Percentiles rank a stretch among this genome's conserved stretches.
Conservation (phyloP, 2,329 filamentous ascomycete genomes). For the Alternaria triticimaculans region DNA sequence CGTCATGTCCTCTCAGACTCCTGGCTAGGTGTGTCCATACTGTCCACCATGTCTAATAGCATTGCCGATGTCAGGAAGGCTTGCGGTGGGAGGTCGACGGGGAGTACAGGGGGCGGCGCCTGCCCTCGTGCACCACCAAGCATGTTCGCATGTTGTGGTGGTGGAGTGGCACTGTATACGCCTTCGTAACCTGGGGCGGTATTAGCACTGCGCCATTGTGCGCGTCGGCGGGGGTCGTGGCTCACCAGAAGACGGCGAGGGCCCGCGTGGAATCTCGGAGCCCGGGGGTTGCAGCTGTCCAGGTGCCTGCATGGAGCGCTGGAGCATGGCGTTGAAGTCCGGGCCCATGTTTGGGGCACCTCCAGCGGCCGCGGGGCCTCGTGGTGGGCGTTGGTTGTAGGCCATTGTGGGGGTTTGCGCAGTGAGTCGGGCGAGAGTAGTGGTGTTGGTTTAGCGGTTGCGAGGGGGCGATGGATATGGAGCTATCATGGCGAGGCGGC, state of each 20-base stretch:
- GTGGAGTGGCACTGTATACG: constrained; percentile 48
- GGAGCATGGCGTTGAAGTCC: constrained; percentile 48
- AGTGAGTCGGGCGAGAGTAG: constrained; percentile 7
- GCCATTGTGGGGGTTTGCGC: constrained; percentile 27
- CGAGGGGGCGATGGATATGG: constrained; percentile 20
- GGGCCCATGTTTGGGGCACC: constrained; percentile 37
- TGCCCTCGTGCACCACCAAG: constrained; percentile 38
- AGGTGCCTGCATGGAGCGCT: constrained; percentile 44
- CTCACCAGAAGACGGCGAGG: constrained; percentile 37
- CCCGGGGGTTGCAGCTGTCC: constrained; percentile 27
- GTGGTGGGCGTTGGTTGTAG: constrained; percentile 36
- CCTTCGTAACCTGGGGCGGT: constrained; percentile 41
- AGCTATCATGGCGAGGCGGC: constrained; percentile 42
- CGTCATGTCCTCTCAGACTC: constrained; percentile 5
- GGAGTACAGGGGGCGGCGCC: constrained; percentile 35
- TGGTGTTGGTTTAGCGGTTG: constrained; percentile 25
- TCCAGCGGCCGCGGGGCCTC: constrained; percentile 39
- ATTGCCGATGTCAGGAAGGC: constrained; percentile 99
- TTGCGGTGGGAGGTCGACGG: constrained; percentile 73
- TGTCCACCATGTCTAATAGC: constrained; percentile 94
- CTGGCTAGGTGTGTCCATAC: constrained; percentile 55
- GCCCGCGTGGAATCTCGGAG: constrained; percentile 32
- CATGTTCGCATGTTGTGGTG: constrained; percentile 58
- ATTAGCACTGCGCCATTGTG: constrained; percentile 22
- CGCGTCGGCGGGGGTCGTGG: neutral